These are phyloP conservation scores for Annulohypoxylon truncatum DNA, from an alignment of 2,329 filamentous ascomycete genomes.

Conservation along the genomic window DNA sequence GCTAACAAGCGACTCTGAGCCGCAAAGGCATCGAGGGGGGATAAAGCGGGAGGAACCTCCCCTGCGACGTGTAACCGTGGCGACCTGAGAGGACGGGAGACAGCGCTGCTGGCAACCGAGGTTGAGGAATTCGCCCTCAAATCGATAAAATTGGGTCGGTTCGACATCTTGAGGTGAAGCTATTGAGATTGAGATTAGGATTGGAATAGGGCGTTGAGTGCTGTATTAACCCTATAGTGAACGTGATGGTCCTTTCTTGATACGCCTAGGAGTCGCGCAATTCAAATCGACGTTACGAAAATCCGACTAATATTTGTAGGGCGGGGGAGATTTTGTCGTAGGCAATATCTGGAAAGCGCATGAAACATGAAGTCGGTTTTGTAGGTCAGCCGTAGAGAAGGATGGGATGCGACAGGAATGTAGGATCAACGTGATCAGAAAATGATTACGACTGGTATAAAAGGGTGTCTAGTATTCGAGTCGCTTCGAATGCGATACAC, in stretches of 20 bases:
- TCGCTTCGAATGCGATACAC: slow-evolving; percentile 7
- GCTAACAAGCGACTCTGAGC: slow-evolving; percentile 89
- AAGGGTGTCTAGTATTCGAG: slow-evolving; percentile 4
- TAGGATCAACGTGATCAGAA: slow-evolving; percentile 33
- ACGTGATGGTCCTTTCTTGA: slow-evolving; percentile 7
- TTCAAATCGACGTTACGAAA: slow-evolving; percentile 4
- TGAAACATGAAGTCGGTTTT: slow-evolving; percentile 43
- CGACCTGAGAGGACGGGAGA: slow-evolving; percentile 71
- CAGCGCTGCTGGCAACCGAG: slow-evolving; percentile 57
- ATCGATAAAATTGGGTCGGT: slow-evolving; percentile 69
- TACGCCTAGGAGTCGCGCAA: slow-evolving; percentile 1
- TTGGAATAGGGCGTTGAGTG: background rate
- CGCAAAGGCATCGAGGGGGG: slow-evolving; percentile 94
- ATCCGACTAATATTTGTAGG: background rate
- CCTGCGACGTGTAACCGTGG: slow-evolving; percentile 81
- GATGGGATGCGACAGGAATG: slow-evolving; percentile 41
- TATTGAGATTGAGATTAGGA: slow-evolving; percentile 1
- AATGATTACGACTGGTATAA: slow-evolving; percentile 2
- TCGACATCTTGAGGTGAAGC: slow-evolving; percentile 58
- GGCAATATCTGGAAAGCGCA: slow-evolving; percentile 34
- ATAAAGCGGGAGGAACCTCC: slow-evolving; percentile 87
- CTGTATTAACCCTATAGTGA: background rate
- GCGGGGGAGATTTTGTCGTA: slow-evolving; percentile 18
- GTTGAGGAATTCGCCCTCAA: slow-evolving; percentile 67
- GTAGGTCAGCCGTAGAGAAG: slow-evolving; percentile 27